Percentiles rank a stretch among this genome's conserved stretches.
Evolutionary conservation across 2,329 filamentous ascomycete species (phyloP).

Genomic region (Coccinonectria pachysandricola): DNA sequence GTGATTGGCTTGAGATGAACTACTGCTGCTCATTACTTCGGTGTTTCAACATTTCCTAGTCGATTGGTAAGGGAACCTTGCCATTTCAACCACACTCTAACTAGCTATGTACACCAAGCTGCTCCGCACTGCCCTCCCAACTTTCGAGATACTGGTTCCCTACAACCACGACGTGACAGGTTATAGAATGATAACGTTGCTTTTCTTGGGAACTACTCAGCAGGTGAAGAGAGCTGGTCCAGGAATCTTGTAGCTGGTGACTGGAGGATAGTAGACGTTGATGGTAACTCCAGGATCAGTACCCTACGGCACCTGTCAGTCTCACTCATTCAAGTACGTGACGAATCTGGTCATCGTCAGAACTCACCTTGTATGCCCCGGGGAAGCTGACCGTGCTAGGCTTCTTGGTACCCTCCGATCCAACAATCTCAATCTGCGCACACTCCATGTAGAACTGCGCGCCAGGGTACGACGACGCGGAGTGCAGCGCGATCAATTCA

Average conservation of each 20-base stretch:
- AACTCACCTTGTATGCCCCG: conserved; percentile 16
- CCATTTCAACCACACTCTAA: no score
- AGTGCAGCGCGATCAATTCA: conserved; percentile 50
- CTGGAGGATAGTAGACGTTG: conserved; percentile 17
- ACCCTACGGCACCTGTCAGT: conserved; percentile 4
- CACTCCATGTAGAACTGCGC: conserved; percentile 38
- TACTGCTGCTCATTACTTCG: no score
- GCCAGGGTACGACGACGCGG: conserved; percentile 29
- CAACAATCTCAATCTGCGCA: conserved; percentile 28
- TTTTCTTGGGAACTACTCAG: conserved; percentile 5
- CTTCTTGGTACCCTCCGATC: conserved; percentile 18
- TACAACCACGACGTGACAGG: conserved; percentile 1
- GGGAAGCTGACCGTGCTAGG: conserved; percentile 20
- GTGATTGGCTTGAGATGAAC: no score
- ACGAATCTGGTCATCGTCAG: no score
- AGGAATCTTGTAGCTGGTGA: conserved; percentile 18
- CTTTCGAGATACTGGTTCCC: no score
- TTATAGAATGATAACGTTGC: no score
- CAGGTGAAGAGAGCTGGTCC: conserved; percentile 17
- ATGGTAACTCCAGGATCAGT: conserved; percentile 18
- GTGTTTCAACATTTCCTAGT: no score
- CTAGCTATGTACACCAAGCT: no score
- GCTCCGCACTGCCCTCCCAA: no score
- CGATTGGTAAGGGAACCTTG: no score
- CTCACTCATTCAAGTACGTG: background rate